Evolutionary conservation across 2,329 filamentous ascomycete species (phyloP).

Genomic region (Kalmusia sp.): DNA sequence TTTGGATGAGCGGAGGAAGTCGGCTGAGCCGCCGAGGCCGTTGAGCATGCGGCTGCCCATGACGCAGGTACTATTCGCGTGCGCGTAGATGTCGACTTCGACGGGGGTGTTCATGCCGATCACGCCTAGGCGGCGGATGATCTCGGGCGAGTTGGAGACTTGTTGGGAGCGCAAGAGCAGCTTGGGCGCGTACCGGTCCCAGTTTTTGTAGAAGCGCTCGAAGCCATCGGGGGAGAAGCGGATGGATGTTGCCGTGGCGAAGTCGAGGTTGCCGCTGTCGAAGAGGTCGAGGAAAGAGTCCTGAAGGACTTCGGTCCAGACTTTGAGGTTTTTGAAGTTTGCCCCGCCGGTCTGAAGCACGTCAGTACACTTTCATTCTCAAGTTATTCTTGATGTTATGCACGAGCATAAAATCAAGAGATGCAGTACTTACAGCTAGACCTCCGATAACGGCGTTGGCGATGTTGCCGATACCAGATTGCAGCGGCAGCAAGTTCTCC

Average conservation of each 20-base stretch:
- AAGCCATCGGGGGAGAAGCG: conserved; percentile 92
- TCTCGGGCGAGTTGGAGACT: conserved; percentile 88
- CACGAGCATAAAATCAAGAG: neutral
- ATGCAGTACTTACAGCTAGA: conserved; percentile 61
- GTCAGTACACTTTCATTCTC: conserved; percentile 1
- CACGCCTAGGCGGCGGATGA: conserved; percentile 84
- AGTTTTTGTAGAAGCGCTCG: conserved; percentile 87
- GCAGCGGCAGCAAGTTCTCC: conserved; percentile 76
- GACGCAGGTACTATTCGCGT: conserved; percentile 89
- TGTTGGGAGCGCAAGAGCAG: conserved; percentile 86
- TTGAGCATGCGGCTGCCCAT: conserved; percentile 90
- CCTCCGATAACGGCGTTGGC: conserved; percentile 91
- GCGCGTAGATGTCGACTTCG: conserved; percentile 93
- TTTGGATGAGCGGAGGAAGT: conserved; percentile 80
- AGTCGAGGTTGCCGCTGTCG: conserved; percentile 85
- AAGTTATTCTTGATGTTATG: conserved; percentile 1
- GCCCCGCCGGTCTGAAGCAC: conserved; percentile 62
- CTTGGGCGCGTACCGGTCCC: conserved; percentile 80
- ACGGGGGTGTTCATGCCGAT: conserved; percentile 97
- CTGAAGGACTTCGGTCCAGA: conserved; percentile 93
- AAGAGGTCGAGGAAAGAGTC: conserved; percentile 94
- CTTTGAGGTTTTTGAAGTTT: conserved; percentile 85
- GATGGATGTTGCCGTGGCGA: conserved; percentile 87
- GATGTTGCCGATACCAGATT: conserved; percentile 92
- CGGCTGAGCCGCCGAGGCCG: conserved; percentile 80